Conservation (phyloP, 768 basidiomycete species). For the Chalciporus piperatus region DNA sequence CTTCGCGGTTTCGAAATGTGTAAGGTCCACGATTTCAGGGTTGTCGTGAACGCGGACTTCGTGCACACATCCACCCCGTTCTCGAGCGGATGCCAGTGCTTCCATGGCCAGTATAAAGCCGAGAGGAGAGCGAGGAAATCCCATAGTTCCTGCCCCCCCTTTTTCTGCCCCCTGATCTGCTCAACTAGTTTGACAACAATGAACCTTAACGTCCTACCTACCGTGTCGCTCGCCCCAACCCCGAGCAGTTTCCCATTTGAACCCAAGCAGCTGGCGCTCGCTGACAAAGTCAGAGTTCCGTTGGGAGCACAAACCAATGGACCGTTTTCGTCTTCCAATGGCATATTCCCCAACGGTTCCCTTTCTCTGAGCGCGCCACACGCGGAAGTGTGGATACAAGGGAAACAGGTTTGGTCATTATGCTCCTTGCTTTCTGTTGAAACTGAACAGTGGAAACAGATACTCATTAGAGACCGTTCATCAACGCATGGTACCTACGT, state of each 20-base stretch:
- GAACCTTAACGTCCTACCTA: constrained; percentile 28
- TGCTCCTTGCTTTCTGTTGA: neutral
- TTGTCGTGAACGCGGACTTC: constrained; percentile 14
- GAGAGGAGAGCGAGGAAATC: neutral
- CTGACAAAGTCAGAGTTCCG: constrained; percentile 26
- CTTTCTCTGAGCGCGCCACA: constrained; percentile 43
- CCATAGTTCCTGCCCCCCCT: neutral
- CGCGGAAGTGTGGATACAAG: constrained; percentile 46
- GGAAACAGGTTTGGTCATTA: constrained; percentile 35
- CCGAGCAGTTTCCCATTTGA: constrained; percentile 38
- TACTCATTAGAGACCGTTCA: constrained; percentile 46
- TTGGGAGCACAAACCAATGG: constrained; percentile 33
- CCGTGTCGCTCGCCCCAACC: constrained; percentile 34
- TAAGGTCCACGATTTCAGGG: constrained; percentile 17
- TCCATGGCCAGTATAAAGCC: constrained; percentile 22
- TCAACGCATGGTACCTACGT: constrained; percentile 48
- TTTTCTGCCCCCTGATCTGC: neutral
- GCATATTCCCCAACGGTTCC: constrained; percentile 39
- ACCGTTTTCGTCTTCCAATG: constrained; percentile 32
- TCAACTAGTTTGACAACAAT: constrained; percentile 7
- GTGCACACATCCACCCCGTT: constrained; percentile 10
- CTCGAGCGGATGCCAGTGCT: neutral
- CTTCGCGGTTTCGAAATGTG: constrained; percentile 15
- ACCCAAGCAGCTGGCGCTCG: constrained; percentile 36
- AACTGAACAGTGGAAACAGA: constrained; percentile 28